These are phyloP conservation scores for Colletotrichum australisinense DNA, from an alignment of 2,329 filamentous ascomycete genomes.

Conservation along the genomic window DNA sequence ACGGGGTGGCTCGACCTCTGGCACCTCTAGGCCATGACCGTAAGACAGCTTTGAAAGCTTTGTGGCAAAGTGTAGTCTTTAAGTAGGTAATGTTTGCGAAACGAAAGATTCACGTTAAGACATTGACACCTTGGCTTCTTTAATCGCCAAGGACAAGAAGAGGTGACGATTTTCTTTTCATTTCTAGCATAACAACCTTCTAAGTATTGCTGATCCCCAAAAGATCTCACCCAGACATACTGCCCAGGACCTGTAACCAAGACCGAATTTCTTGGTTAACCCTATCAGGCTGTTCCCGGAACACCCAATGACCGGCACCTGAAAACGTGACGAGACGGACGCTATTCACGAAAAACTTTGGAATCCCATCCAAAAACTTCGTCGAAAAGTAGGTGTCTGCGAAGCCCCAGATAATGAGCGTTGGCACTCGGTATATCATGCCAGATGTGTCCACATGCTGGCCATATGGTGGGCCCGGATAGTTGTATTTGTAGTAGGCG, in stretches of 20 bases:
- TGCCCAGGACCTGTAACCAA: background rate
- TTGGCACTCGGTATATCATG: background rate
- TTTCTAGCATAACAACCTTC: no score
- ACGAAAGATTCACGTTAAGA: no score
- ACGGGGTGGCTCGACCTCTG: no score
- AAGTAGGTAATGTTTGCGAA: no score
- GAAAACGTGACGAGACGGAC: background rate
- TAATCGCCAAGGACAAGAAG: no score
- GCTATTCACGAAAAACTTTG: background rate
- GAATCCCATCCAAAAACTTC: background rate
- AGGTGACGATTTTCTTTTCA: no score
- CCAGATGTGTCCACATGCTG: background rate
- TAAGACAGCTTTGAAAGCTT: no score
- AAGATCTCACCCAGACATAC: no score
- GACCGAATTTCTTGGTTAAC: slow-evolving; percentile 3
- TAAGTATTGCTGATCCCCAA: no score
- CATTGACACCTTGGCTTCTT: no score
- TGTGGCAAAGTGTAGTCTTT: no score
- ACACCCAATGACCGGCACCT: background rate
- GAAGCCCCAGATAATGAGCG: background rate
- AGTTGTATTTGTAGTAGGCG: slow-evolving; percentile 1
- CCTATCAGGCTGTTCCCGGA: background rate
- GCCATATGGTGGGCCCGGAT: background rate
- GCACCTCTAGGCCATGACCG: no score
- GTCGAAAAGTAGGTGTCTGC: background rate